Conservation (phyloP, 768 basidiomycete species). For the Psilocybe sp. region DNA sequence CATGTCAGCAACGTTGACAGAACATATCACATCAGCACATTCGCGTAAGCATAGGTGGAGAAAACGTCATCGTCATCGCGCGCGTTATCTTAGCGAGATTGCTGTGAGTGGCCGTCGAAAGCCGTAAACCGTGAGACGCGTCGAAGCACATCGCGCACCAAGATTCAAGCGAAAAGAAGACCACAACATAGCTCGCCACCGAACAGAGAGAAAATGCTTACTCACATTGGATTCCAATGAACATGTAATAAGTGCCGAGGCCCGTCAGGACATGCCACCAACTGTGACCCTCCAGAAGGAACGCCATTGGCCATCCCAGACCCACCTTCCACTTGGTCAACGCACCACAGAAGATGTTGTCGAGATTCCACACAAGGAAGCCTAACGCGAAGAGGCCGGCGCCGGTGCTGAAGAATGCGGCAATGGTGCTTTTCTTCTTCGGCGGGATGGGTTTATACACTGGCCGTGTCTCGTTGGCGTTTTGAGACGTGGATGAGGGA, state of each 20-base stretch:
- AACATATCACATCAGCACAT: too few species aligned
- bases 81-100: too few species aligned
- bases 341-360: conserved; percentile 69
- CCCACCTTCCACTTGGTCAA: conserved; percentile 53
- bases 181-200: conserved; percentile 1
- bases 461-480: too few species aligned
- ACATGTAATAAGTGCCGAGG: conserved; percentile 50
- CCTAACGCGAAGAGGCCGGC: conserved; percentile 56
- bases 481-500: too few species aligned
- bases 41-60: too few species aligned
- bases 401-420: conserved; percentile 49
- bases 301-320: conserved; percentile 65
- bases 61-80: too few species aligned
- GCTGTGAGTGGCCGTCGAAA: too few species aligned
- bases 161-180: conserved; percentile 5
- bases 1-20: too few species aligned
- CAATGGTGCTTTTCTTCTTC: conserved; percentile 38
- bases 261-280: conserved; percentile 76
- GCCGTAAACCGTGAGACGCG: too few species aligned
- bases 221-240: conserved; percentile 51
- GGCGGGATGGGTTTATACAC: conserved; percentile 32
- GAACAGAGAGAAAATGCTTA: conserved; percentile 2
- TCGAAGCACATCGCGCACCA: neutral
- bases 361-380: conserved; percentile 77
- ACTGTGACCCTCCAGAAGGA: conserved; percentile 69